Percentiles rank a stretch among this genome's conserved stretches.
Evolutionary conservation across 1,284 basidiomycete species (phyloP).

Genomic region (Megacollybia platyphylla): DNA sequence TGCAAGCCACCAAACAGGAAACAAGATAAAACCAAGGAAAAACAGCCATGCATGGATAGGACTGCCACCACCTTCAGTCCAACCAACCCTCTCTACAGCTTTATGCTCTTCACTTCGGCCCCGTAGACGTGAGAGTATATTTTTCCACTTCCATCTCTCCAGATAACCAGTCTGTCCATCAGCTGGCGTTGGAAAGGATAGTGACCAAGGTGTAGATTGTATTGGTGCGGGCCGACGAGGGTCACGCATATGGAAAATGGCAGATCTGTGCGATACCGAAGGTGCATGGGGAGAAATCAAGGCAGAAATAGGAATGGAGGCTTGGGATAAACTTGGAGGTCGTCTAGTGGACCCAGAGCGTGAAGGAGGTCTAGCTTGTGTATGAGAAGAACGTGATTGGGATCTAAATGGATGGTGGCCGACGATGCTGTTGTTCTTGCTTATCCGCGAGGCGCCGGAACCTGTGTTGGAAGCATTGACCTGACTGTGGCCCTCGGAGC

Average conservation of each 20-base stretch:
- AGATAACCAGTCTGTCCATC: conserved; percentile 9
- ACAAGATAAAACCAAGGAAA: conserved; percentile 39
- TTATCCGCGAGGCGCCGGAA: neutral
- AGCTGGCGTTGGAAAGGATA: conserved; percentile 25
- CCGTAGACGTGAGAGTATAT: neutral
- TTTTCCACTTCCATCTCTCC: conserved; percentile 2
- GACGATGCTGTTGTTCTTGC: conserved; percentile 11
- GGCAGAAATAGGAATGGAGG: conserved; percentile 67
- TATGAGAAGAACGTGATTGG: conserved; percentile 7
- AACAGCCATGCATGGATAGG: conserved; percentile 42
- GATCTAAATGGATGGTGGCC: conserved; percentile 19
- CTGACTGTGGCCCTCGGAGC: conserved; percentile 1
- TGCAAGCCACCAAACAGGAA: conserved; percentile 46
- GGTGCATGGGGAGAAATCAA: conserved; percentile 66
- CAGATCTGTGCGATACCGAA: conserved; percentile 37
- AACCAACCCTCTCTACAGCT: conserved; percentile 18
- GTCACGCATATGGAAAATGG: conserved; percentile 66
- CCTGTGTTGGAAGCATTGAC: neutral
- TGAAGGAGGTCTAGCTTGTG: conserved; percentile 12
- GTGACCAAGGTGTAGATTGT: conserved; percentile 45
- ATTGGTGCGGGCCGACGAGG: conserved; percentile 50
- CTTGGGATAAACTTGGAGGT: conserved; percentile 39
- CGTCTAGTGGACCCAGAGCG: conserved; percentile 9
- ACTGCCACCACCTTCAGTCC: conserved; percentile 42
- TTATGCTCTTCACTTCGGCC: conserved; percentile 2